Percentiles rank a stretch among this genome's conserved stretches.
These are phyloP conservation scores for Xylaria acuta DNA, from an alignment of 495 filamentous ascomycete species.

Conservation along the genomic window DNA sequence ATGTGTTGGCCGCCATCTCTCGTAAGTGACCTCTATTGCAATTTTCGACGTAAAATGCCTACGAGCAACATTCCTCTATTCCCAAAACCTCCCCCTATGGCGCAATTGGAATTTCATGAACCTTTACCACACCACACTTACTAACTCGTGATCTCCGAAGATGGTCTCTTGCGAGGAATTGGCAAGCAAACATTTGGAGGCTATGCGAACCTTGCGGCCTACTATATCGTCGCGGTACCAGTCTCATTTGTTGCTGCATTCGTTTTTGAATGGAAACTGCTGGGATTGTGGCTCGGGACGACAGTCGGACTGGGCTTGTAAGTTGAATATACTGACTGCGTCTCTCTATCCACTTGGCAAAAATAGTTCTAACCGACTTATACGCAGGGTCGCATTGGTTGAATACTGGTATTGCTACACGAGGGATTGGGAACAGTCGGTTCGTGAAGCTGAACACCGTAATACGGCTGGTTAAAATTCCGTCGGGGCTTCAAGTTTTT, in stretches of 20 bases:
- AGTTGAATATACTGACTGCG: conserved; percentile 32
- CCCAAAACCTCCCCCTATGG: background rate
- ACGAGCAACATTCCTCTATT: background rate
- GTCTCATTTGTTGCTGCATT: conserved; percentile 81
- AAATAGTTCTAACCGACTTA: conserved; percentile 29
- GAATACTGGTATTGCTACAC: conserved; percentile 71
- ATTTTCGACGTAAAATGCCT: background rate
- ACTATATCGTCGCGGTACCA: conserved; percentile 86
- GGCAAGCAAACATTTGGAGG: conserved; percentile 88
- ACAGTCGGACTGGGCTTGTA: conserved; percentile 69
- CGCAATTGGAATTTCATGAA: background rate
- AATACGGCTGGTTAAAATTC: conserved; percentile 64
- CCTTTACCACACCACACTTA: background rate
- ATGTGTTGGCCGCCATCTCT: conserved; percentile 71
- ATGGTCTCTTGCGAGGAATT: conserved; percentile 82
- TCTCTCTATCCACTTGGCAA: background rate
- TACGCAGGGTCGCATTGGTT: conserved; percentile 61
- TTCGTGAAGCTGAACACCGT: conserved; percentile 71
- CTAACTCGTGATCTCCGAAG: conserved; percentile 50
- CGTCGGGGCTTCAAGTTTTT: background rate
- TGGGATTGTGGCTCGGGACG: conserved; percentile 84
- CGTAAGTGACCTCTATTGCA: conserved; percentile 3
- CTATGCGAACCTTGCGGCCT: conserved; percentile 82
- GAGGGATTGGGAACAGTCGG: conserved; percentile 75
- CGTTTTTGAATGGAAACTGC: conserved; percentile 71